These are phyloP conservation scores for Suillus fuscotomentosus DNA, from an alignment of 768 basidiomycete genomes.

Conservation along the genomic window DNA sequence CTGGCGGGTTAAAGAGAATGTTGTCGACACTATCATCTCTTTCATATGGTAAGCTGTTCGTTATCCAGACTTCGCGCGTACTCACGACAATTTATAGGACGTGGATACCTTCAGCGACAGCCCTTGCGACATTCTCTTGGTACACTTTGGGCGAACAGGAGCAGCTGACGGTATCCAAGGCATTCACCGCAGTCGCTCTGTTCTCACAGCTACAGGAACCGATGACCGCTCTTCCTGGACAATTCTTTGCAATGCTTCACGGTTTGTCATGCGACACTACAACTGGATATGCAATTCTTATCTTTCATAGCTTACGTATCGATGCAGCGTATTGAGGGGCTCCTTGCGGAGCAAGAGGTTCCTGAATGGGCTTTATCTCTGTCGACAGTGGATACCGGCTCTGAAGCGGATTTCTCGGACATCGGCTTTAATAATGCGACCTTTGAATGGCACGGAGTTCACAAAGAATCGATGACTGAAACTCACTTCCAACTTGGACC, in stretches of 20 bases:
- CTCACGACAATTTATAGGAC: constrained; percentile 41
- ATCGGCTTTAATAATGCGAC: constrained; percentile 55
- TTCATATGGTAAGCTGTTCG: constrained; percentile 58
- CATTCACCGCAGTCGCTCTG: constrained; percentile 77
- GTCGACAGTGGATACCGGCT: constrained; percentile 27
- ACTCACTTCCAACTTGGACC: constrained; percentile 56
- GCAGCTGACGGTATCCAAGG: constrained; percentile 72
- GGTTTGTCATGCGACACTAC: constrained; percentile 35
- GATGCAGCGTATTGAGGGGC: constrained; percentile 77
- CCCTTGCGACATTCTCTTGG: constrained; percentile 59
- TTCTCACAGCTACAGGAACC: constrained; percentile 71
- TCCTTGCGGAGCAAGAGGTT: constrained; percentile 73
- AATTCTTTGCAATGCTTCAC: constrained; percentile 62
- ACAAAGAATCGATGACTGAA: constrained; percentile 25
- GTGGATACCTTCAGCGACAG: constrained; percentile 72
- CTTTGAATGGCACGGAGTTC: constrained; percentile 54
- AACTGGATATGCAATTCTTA: neutral
- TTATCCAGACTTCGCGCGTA: neutral
- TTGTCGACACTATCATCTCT: constrained; percentile 56
- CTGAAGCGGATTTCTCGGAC: constrained; percentile 10
- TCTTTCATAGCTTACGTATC: constrained; percentile 61
- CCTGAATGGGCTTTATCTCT: constrained; percentile 76
- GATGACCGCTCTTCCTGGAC: constrained; percentile 61
- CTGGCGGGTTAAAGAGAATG: constrained; percentile 66
- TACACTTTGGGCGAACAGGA: constrained; percentile 67